These are phyloP conservation scores for Aspergillus mulundensis DNA, from an alignment of 495 filamentous ascomycete species.

Conservation along the genomic window DNA sequence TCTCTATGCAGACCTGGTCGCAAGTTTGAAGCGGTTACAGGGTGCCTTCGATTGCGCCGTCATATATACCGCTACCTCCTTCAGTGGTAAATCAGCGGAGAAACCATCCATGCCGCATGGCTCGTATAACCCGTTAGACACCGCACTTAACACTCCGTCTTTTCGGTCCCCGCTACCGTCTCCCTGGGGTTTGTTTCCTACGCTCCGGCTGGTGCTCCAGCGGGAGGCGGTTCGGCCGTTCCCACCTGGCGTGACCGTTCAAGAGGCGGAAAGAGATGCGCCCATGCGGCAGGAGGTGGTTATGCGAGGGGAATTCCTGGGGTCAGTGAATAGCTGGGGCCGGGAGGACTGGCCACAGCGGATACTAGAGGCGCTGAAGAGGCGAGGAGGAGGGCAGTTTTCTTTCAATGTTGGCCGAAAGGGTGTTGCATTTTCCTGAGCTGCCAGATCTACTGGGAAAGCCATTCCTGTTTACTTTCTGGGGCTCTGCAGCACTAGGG, in stretches of 20 bases:
- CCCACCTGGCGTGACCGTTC: slow-evolving; percentile 46
- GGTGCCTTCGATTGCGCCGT: slow-evolving; percentile 37
- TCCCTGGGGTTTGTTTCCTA: slow-evolving; percentile 46
- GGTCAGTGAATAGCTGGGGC: slow-evolving; percentile 44
- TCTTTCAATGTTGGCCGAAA: slow-evolving; percentile 14
- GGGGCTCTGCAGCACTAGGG: too few relatives aligned
- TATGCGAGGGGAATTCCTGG: slow-evolving; percentile 36
- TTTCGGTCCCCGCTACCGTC: slow-evolving; percentile 41
- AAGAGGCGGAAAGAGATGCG: slow-evolving; percentile 53
- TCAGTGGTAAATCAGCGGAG: not conserved
- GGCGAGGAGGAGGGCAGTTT: slow-evolving; percentile 30
- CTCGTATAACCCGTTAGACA: slow-evolving; percentile 18
- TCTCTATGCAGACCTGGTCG: slow-evolving; percentile 32
- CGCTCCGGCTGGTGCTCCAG: slow-evolving; percentile 44
- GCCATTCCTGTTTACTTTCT: too few relatives aligned
- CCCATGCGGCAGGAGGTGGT: slow-evolving; percentile 39
- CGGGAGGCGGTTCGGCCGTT: slow-evolving; percentile 48
- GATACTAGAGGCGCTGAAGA: slow-evolving; percentile 30
- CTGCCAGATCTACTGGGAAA: not conserved
- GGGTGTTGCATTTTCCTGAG: slow-evolving; percentile 11
- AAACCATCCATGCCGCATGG: slow-evolving; percentile 11
- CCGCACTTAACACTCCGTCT: slow-evolving; percentile 24
- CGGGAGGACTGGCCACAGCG: slow-evolving; percentile 40
- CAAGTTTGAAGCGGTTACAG: slow-evolving; percentile 34
- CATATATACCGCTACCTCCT: slow-evolving; percentile 33